These are phyloP conservation scores for Lachnellula cervina DNA, from an alignment of 2,329 filamentous ascomycete species.

Conservation along the genomic window DNA sequence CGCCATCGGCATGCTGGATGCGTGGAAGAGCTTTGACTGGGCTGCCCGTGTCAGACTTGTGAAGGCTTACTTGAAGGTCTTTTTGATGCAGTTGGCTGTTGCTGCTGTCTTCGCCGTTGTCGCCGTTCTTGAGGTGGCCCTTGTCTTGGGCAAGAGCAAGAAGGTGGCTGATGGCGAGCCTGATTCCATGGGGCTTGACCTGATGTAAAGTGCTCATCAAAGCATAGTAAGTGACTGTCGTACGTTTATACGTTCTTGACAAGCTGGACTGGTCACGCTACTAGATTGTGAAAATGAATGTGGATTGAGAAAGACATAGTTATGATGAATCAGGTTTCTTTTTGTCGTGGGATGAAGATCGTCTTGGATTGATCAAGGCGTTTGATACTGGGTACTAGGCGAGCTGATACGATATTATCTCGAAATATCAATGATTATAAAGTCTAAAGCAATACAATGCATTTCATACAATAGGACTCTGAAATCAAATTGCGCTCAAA, in stretches of 20 bases:
- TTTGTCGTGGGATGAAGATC: not conserved
- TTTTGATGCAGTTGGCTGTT: conserved; percentile 48
- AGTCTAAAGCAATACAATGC: no score
- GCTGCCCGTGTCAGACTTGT: conserved; percentile 68
- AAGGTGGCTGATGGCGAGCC: conserved; percentile 6
- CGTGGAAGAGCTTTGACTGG: conserved; percentile 73
- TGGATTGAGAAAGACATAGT: not conserved
- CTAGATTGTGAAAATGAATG: not conserved
- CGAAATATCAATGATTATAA: no score
- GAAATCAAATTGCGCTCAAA: no score
- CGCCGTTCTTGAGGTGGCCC: conserved; percentile 47
- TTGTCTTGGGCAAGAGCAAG: conserved; percentile 38
- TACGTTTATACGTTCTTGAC: not conserved
- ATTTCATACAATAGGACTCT: no score
- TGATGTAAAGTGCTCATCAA: not conserved
- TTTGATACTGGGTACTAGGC: not conserved
- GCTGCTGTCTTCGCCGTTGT: conserved; percentile 44
- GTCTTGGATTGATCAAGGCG: not conserved
- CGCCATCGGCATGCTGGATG: conserved; percentile 66
- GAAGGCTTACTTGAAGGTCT: conserved; percentile 70
- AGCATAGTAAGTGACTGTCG: no score
- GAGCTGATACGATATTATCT: no score
- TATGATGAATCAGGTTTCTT: not conserved
- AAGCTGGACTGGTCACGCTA: not conserved
- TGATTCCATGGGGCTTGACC: not conserved